Evolutionary conservation across 495 filamentous ascomycete genomes (phyloP), one percentile per base, ranked within the genome.

Genomic region (Paragyromitra xinjiangensis): DNA sequence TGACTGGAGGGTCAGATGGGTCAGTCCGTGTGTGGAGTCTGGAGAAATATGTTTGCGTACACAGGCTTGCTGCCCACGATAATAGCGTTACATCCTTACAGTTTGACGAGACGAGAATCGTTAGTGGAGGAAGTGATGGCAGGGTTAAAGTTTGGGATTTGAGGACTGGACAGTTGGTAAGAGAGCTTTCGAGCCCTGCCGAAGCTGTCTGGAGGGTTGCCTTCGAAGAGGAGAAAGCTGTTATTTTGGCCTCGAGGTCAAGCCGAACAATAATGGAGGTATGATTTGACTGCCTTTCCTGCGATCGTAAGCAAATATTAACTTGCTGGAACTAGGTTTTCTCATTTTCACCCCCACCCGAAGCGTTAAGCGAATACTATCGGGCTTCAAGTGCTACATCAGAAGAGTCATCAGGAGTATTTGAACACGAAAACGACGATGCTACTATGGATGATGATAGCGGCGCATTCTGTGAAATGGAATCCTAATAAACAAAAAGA

Each of bases 91-190:
- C 96, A 0, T 97, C 93, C 82, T 86, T 99, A 64, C 95, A 99
- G 83, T 99, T 98, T 81, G 95, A 99, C 81, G 93, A 97, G 81
- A 92, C 90, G 40, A 89, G 95, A 40, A 94, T 99, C 64, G 96
- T 99, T 45, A 95, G 92, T 78, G 95, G 95, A 72, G 95, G 95
- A 22, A 95, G 92, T 80, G 96, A 99, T 85, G 95, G 95, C 9
- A 89, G 96, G 48, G 95, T 99, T 68, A 98, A 98, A 83, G 92
- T 99, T 51, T 99, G 95, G 95, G 95, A 96, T 84, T 86, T 98
- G 45, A 92, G 93, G 84, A 94, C 92, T 1, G 96, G 96, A 16
- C 90, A 90, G 40, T 86, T 97, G n/a, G 91, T 98, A 26, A 90
- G 95, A 37, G 95, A 99, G 84, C 88, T 99, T 11, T 93, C 93